Percentiles rank a stretch among this genome's conserved stretches.
Evolutionary conservation across 305 asterid species (phyloP).

Genomic region (Ajuga reptans): DNA sequence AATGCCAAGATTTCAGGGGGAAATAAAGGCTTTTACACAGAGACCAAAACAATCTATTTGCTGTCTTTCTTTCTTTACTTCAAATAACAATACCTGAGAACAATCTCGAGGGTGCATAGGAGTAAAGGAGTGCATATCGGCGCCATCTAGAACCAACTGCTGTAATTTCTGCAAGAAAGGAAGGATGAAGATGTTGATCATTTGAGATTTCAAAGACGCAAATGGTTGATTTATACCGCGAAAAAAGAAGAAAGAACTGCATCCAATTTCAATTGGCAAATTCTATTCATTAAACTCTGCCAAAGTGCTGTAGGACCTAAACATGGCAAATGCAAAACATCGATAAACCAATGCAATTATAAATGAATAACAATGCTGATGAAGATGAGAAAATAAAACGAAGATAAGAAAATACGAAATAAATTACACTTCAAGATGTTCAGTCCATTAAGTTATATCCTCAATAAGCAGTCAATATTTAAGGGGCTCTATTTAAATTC

Average conservation of each 20-base stretch:
- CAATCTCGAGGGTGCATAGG: constrained; percentile 88
- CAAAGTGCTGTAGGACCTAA: not conserved
- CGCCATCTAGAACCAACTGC: constrained; percentile 70
- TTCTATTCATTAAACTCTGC: not conserved
- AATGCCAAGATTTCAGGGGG: too few relatives aligned
- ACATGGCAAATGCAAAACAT: not conserved
- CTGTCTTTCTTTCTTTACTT: not conserved
- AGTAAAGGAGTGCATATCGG: constrained; percentile 60
- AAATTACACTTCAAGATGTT: not conserved
- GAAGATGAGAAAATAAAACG: not conserved
- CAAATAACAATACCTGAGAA: constrained; percentile 60
- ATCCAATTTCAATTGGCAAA: constrained; percentile 17
- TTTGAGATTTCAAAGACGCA: constrained; percentile 9
- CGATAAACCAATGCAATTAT: not conserved
- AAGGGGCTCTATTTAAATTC: not conserved
- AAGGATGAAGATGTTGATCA: not conserved
- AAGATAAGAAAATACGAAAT: not conserved
- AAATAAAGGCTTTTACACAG: too few relatives aligned
- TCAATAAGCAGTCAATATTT: not conserved
- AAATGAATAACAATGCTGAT: not conserved
- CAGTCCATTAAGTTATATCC: constrained; percentile 6
- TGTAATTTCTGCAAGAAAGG: constrained; percentile 58
- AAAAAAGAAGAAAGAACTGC: not conserved
- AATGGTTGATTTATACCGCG: not conserved
- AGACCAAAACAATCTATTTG: too few relatives aligned